Base-by-base conservation (phyloP, 83 land plant species). In the Thuja plicata region DNA sequence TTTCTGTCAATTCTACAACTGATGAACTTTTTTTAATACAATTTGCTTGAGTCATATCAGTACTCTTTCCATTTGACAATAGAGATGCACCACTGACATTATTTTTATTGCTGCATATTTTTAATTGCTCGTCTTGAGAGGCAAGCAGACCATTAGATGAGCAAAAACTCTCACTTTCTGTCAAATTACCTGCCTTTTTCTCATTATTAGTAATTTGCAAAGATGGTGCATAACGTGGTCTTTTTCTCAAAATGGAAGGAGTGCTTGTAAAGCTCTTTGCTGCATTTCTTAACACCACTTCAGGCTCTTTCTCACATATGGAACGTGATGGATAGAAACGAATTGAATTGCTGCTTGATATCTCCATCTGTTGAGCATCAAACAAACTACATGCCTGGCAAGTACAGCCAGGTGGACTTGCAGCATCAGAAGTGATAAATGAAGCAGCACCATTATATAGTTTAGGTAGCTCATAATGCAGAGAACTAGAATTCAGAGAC, bases 201-300 rank as follows among this genome's bases (percentile, higher is more conserved):
- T 92, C 96, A 80, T 24, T 89, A 76, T 88, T 94, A 80, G 87
- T 89, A 45, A 92, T 90, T 73, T 93, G 89, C 62, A 93, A 80
- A 41, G 96, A 94, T 34, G 92, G 32, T 34, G 93, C 78, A 24
- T 94, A 94, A 27, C 98, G 96, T 38, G 94, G 94, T 73, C 99
- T 87, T 90, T 98, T 98, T 88, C 95, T 95, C 88, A 98, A 84
- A 70, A 97, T 98, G 21, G 99, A 98, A 73, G 99, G 99, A 21
- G 98, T 94, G 8, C 94, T 87, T 71, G 92, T 88, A 87, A 94
- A 98, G 84, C 96, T 95, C 88, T 95, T 93, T 3, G 99, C 99
- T 76, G 98, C 97, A 94, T 91, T 93, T 83, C 95, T 93, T 10
- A 97, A 90, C 34, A 94, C 83, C 38, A 91, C 95, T 84, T 95